These are phyloP conservation scores for Reutealis trisperma DNA, from an alignment of 345 rosid genomes.

Conservation along the genomic window DNA sequence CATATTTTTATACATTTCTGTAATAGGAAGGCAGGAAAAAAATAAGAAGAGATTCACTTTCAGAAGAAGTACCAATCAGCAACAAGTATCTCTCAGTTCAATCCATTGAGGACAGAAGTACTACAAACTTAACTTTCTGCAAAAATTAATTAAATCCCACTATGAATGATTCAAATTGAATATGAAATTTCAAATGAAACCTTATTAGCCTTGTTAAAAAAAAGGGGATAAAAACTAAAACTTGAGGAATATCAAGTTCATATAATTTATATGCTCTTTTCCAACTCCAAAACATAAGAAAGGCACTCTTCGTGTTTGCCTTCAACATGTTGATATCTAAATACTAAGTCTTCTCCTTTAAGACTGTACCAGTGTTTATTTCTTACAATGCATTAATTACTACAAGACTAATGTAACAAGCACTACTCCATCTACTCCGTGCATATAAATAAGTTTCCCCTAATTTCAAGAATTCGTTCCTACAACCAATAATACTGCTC, in stretches of 20 bases:
- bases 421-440: neutral
- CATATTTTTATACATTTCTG: conserved; percentile 77
- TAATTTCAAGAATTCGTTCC: conserved; percentile 3
- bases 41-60: neutral
- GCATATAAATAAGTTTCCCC: neutral
- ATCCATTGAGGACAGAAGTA: neutral
- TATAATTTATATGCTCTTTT: neutral
- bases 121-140: neutral
- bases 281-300: neutral
- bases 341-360: neutral
- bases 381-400: neutral
- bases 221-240: neutral
- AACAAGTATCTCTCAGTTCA: neutral
- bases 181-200: neutral
- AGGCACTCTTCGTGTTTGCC: neutral
- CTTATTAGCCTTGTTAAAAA: neutral
- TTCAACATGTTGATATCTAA: neutral
- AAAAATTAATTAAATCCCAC: neutral
- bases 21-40: neutral
- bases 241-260: neutral
- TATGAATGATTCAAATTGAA: neutral
- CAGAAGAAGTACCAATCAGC: neutral
- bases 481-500: neutral
- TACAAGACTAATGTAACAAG: neutral
- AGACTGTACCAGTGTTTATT: neutral